Evolutionary conservation across 192 early-diverging fungal species (phyloP), one percentile per base, ranked within the genome.

Genomic region (Entomortierella beljakovae): DNA sequence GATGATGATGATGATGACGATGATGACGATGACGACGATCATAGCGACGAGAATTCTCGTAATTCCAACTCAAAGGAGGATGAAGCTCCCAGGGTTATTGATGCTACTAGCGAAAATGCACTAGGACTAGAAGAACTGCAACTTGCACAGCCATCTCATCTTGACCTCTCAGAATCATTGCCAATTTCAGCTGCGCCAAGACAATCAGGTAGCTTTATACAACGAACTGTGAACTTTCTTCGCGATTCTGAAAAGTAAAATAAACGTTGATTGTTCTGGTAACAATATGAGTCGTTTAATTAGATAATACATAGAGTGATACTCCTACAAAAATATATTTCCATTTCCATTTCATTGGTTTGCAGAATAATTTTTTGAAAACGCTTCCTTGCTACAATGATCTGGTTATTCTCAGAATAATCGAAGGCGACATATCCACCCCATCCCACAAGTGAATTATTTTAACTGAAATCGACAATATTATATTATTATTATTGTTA

Each of bases 1-100:
- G 66, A 69, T 23, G 66, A 68, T 46, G 74, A 77, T 51, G 73
- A 77, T 7, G 74, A 77, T 5, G 72, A 75, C 2, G 73, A 68
- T 3, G 71, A 74, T 15, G 64, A 74, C 10, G 71, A 64, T n/a
- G 69, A 62, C 18, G 69, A 67, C 25, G 52, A 55, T 6, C 51
- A 65, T 59, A 63, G 57, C 6, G 68, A 61, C 16, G 68, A 65
- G 9, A 25, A 55, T 7, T 34, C 53, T 59, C 51, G 37, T 16
- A 61, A 25, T 53, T n/a, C 10, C 28, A 33, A 10, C 52, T 11
- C 20, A 25, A 46, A 23, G 1, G n/a, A 42, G 38, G 37, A 6
- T 51, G 18, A 46, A 46, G 43, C 20, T 20, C 5, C 43, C 6
- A 38, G 13, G 22, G 16, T 43, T 28, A 25, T 25, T 20, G 49